These are phyloP conservation scores for Starmerella powellii DNA, from an alignment of 805 yeast genomes.

Conservation along the genomic window DNA sequence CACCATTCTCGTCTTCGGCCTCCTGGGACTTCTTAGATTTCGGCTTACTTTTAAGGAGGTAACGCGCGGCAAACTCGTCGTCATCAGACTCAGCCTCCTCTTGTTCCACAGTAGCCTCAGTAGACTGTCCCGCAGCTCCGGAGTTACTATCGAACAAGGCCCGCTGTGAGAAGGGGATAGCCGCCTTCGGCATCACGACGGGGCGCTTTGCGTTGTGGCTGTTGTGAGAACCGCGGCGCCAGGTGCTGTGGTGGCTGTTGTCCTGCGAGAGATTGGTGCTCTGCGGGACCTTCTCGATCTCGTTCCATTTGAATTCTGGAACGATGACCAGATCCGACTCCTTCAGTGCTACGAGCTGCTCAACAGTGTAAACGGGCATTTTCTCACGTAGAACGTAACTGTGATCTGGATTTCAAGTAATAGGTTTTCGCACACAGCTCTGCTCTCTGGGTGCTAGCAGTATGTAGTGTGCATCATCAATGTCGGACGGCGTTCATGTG, in stretches of 20 bases:
- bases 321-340: constrained; percentile 23
- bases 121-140: constrained; percentile 1
- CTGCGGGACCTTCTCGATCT: constrained; percentile 19
- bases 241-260: constrained; percentile 1
- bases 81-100: constrained; percentile 24
- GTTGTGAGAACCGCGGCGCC: constrained; percentile 19
- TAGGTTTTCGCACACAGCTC: background rate
- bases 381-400: no score
- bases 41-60: constrained; percentile 19
- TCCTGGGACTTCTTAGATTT: constrained; percentile 9
- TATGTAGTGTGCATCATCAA: background rate
- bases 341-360: constrained; percentile 22
- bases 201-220: constrained; percentile 19
- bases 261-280: constrained; percentile 6
- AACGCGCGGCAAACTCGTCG: constrained; percentile 25
- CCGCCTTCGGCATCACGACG: constrained; percentile 21
- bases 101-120: constrained; percentile 5
- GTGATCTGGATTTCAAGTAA: no score
- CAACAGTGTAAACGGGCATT: constrained; percentile 27
- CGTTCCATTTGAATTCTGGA: constrained; percentile 26
- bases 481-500: no score
- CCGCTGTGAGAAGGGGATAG: constrained; percentile 20
- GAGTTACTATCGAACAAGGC: constrained; percentile 12
- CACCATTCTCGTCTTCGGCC: constrained; percentile 12
- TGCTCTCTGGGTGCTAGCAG: background rate